A percentile compares a stretch with the other conserved stretches of the same genome.
These are phyloP conservation scores for Litsea cubeba DNA, from an alignment of 164 flowering plant genomes.

Conservation along the genomic window DNA sequence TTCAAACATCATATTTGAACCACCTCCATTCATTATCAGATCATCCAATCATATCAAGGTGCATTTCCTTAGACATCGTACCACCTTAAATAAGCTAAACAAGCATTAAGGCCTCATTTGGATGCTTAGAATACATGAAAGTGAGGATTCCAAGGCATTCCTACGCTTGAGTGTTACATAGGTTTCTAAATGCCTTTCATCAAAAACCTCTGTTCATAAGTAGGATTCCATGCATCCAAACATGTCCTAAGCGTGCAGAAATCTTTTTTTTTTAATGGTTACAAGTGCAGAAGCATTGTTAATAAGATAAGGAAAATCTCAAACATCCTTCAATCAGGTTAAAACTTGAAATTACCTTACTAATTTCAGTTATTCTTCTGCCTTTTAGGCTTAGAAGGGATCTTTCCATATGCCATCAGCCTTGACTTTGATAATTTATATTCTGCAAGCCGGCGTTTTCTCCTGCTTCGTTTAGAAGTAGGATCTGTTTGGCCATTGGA, in stretches of 20 bases:
- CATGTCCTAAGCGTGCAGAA: no score
- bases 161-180: background rate
- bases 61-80: no score
- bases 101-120: no score
- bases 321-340: background rate
- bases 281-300: background rate
- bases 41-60: no score
- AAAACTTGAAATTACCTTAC: background rate
- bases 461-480: conserved; percentile 42
- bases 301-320: background rate
- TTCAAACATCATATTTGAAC: background rate
- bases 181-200: no score
- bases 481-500: conserved; percentile 27
- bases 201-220: no score
- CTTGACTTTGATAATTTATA: conserved; percentile 46
- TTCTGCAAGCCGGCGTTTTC: conserved; percentile 40
- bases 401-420: conserved; percentile 53
- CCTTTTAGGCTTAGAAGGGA: conserved; percentile 32
- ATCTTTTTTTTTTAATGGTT: no score
- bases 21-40: background rate
- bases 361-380: conserved; percentile 33
- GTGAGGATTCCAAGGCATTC: no score
- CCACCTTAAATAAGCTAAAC: no score
- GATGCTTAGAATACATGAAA: no score
- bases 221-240: no score